Evolutionary conservation across 208 protist species (phyloP), one percentile per base, ranked within the genome.

Genomic region (Novymonas esmeraldas): DNA sequence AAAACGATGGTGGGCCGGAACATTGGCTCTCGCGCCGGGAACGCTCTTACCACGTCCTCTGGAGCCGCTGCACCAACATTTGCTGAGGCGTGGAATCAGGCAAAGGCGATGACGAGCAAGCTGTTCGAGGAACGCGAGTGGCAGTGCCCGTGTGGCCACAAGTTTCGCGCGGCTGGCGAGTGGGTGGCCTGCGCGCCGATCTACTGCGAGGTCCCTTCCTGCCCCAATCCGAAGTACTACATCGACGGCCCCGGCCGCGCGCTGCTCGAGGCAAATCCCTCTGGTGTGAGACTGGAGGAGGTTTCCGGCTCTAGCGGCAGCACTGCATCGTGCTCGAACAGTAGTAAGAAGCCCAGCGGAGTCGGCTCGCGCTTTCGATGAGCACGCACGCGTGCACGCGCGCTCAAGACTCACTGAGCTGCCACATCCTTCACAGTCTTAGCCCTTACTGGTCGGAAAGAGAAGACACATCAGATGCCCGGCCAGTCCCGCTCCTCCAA

Each of bases 121-220:
- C 57, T 93, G 16, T 92, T 94, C 51, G 85, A 81, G 14, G 87
- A 96, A 64, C 76, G 79, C 0, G 87, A 96, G 59, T 97, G 92
- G 92, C 86, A 97, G 73, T 97, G 92, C 46, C 89, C 87, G 3
- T 97, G 92, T 73, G 92, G 92, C 0, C 92, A 97, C 62, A 89
- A 85, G 44, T 97, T 97, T 72, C 84, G 85, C 34, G 89, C 88
- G 18, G 61, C 79, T 18, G 92, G 89, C 20, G 89, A 95, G 46
- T 97, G 92, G 89, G 72, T 93, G 26, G 88, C 87, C 2, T 91
- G 84, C 31, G 76, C 87, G 3, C 92, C 92, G 4, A 89, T 91
- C 22, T 86, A 94, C 54, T 97, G 92, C 49, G 92, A 97, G 70
- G 92, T 93, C 3, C 92, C 92, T 0, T 90, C 87, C 20, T 97